Conservation (phyloP, 2,329 filamentous ascomycete species). For the Hymenoscyphus fraxineus region DNA sequence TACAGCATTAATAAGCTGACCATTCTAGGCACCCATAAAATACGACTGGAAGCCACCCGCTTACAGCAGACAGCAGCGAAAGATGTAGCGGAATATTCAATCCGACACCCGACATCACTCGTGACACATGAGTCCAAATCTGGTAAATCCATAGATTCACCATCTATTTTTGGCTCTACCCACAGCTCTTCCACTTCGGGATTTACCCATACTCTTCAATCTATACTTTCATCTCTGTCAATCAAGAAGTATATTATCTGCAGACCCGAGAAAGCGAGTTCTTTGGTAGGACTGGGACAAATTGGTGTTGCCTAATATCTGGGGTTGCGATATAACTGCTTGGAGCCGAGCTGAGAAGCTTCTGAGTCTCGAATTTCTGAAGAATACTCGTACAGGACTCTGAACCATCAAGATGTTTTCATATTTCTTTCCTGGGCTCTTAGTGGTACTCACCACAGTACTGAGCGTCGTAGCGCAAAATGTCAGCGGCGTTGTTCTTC, state of each 20-base stretch:
- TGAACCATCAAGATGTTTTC: background rate
- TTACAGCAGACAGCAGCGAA: background rate
- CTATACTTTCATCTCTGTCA: background rate
- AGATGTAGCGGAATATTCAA: background rate
- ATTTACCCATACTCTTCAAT: constrained; percentile 3
- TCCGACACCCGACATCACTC: background rate
- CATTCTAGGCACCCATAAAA: constrained; percentile 2
- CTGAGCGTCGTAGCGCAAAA: background rate
- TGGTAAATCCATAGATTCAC: background rate
- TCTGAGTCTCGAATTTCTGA: background rate
- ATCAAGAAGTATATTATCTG: background rate
- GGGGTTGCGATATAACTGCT: background rate
- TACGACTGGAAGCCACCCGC: background rate
- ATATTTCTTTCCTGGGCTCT: background rate
- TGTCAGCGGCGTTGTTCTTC: background rate
- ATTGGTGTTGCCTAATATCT: background rate
- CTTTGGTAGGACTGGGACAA: background rate
- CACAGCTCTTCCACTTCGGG: background rate
- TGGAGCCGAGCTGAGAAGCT: background rate
- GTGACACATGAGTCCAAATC: background rate
- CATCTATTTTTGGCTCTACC: background rate
- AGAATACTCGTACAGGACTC: no score
- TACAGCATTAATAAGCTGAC: background rate
- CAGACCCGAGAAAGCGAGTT: background rate
- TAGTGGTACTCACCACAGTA: background rate